Percentiles rank a stretch among this genome's conserved stretches.
These are phyloP conservation scores for Paramecium caudatum DNA, from an alignment of 73 alveolate genomes.

Conservation along the genomic window DNA sequence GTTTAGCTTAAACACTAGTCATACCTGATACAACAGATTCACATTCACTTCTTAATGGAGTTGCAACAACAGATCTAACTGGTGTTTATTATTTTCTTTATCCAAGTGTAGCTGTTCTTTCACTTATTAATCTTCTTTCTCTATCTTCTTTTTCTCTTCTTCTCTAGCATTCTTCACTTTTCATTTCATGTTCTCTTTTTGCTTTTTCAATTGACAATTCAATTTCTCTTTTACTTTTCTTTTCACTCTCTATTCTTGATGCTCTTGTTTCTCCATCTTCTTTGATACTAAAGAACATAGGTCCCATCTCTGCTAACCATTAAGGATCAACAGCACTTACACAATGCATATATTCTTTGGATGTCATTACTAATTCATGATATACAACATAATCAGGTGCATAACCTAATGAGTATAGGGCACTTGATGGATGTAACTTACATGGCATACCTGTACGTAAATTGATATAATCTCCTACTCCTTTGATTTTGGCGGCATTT, in stretches of 20 bases:
- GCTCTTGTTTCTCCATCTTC: constrained; percentile 79
- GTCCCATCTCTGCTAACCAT: constrained; percentile 99
- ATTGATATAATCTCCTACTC: constrained; percentile 99
- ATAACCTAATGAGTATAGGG: constrained; percentile 98
- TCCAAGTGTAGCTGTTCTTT: constrained; percentile 42
- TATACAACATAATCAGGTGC: constrained; percentile 99
- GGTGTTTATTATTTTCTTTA: constrained; percentile 18
- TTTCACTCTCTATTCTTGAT: constrained; percentile 52
- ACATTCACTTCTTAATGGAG: constrained; percentile 56
- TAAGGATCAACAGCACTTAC: constrained; percentile 99
- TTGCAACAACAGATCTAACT: neutral
- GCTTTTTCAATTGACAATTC: constrained; percentile 59
- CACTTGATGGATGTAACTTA: constrained; percentile 99
- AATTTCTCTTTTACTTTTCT: constrained; percentile 62
- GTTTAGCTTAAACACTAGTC: constrained; percentile 60
- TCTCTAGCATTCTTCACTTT: neutral
- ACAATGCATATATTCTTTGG: constrained; percentile 99
- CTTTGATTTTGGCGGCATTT: constrained; percentile 99
- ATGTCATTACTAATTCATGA: constrained; percentile 99
- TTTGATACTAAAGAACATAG: constrained; percentile 98
- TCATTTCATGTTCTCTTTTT: constrained; percentile 47
- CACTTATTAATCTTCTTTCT: constrained; percentile 54
- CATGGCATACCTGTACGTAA: constrained; percentile 99
- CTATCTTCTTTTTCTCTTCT: constrained; percentile 15
- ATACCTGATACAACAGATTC: constrained; percentile 62